phyloP scores from a whole-genome alignment of 75 land plant genomes.

The Ceratopteris richardii region DNA sequence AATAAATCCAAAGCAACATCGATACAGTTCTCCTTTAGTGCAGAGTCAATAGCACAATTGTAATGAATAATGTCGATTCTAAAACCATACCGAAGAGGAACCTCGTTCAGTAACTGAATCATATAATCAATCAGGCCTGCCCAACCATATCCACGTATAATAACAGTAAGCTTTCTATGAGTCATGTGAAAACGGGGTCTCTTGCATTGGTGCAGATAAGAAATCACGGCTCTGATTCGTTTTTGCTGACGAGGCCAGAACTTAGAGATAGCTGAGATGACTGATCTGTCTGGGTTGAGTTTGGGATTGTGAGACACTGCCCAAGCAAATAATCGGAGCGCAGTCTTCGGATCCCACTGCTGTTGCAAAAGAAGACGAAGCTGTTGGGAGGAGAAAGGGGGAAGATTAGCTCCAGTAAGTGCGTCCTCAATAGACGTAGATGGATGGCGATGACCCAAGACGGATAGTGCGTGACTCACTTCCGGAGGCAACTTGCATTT shows the following conservation, averaged over 20 bases:
- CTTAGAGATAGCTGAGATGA: background rate
- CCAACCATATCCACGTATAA: slow-evolving; percentile 6
- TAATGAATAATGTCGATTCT: background rate
- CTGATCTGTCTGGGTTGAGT: slow-evolving; percentile 2
- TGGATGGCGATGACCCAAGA: slow-evolving; percentile 6
- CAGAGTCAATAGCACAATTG: slow-evolving; percentile 5
- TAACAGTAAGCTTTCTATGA: background rate
- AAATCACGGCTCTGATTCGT: background rate
- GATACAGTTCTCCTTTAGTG: slow-evolving; percentile 8
- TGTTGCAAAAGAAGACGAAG: background rate
- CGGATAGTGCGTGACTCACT: background rate
- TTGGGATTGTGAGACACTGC: background rate
- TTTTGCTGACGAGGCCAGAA: slow-evolving; percentile 1
- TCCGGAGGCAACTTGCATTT: background rate
- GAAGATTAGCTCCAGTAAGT: background rate
- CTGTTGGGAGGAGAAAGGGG: background rate
- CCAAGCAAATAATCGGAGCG: slow-evolving; percentile 5
- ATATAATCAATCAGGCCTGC: slow-evolving; percentile 1
- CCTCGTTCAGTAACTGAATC: background rate
- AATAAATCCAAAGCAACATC: slow-evolving; percentile 38
- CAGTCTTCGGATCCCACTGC: slow-evolving; percentile 1
- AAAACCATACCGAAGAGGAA: background rate
- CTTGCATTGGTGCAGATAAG: background rate
- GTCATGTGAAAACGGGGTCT: background rate
- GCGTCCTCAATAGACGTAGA: slow-evolving; percentile 6